These are phyloP conservation scores for Daucus carota DNA, from an alignment of 129 eudicot species.

Conservation along the genomic window DNA sequence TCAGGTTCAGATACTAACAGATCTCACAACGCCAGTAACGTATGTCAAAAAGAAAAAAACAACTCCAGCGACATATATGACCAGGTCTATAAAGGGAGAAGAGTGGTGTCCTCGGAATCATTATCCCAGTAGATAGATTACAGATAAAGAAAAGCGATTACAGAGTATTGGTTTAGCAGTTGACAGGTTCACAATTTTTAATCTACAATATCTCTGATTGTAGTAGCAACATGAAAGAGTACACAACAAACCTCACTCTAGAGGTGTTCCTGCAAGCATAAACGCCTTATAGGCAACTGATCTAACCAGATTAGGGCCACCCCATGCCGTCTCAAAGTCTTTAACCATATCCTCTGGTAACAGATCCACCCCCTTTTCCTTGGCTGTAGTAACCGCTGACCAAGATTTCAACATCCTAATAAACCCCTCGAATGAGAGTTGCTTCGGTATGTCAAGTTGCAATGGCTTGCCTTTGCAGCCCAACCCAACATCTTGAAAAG, in stretches of 20 bases:
- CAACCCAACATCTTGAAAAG: constrained; percentile 37
- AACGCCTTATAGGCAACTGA: constrained; percentile 33
- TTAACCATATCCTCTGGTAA: constrained; percentile 31
- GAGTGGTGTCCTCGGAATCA: too few relatives aligned
- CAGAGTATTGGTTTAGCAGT: background rate
- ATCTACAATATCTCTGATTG: background rate
- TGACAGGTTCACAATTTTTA: background rate
- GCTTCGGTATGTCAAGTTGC: constrained; percentile 32
- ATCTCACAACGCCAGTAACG: too few relatives aligned
- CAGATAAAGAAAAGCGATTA: background rate
- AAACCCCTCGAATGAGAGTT: constrained; percentile 31
- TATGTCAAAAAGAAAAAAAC: too few relatives aligned
- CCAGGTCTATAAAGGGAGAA: too few relatives aligned
- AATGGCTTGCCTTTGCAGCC: constrained; percentile 35
- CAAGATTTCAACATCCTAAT: constrained; percentile 35
- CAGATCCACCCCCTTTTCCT: constrained; percentile 52
- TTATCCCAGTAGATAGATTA: too few relatives aligned
- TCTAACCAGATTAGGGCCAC: constrained; percentile 33
- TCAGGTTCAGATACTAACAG: too few relatives aligned
- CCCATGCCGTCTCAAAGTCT: constrained; percentile 48
- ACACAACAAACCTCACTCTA: background rate
- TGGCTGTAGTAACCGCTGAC: constrained; percentile 45
- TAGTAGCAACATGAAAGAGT: background rate
- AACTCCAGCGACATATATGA: too few relatives aligned
- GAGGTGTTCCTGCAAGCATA: constrained; percentile 35